Evolutionary conservation across 108 stramenopile species (phyloP), one percentile per base, ranked within the genome.

Genomic region (Craspedostauros australis): DNA sequence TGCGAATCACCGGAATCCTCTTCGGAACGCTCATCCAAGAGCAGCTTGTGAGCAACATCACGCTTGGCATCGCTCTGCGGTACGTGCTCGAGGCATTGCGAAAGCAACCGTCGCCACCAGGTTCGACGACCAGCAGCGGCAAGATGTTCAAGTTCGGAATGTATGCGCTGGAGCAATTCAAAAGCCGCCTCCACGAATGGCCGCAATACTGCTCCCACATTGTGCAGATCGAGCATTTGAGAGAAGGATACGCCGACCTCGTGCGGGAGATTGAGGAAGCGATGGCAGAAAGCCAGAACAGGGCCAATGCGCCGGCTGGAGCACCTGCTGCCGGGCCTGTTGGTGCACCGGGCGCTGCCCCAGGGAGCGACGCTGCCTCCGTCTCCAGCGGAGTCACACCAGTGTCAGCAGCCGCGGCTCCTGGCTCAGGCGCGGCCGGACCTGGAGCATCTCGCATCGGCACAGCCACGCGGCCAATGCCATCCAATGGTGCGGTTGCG

Each of bases 101-200:
- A 37, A 95, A 96, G 59, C 70, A 84, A 20, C 95, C 96, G 3
- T 74, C 77, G 26, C 82, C 88, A 22, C 71, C 75, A 46, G 68
- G 69, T 5, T 44, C 68, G 14, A 67, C 68, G 4, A 75, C 72
- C 15, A 77, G 71, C 46, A 88, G 77, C 48, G 93, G 93, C 4
- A 97, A 97, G 50, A 96, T 96, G 95, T 99, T 98, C 68, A 73
- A 93, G 12, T 99, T 99, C 56, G 96, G 98, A 24, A 95, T 97
- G 91, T 93, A 95, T 71, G 96, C 98, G 6, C 64, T 98, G 46
- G 96, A 99, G 59, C 95, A 97, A 67, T 96, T 98, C 71, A 95
- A 96, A 73, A 80, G 79, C 19, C 80, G 95, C 15, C 78, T 97
- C 15, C 84, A 91, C 42, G 98, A 98, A 75, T 99, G 98, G 98